phyloP scores from a whole-genome alignment of 208 protist genomes.

The Leishmania tarentolae region DNA sequence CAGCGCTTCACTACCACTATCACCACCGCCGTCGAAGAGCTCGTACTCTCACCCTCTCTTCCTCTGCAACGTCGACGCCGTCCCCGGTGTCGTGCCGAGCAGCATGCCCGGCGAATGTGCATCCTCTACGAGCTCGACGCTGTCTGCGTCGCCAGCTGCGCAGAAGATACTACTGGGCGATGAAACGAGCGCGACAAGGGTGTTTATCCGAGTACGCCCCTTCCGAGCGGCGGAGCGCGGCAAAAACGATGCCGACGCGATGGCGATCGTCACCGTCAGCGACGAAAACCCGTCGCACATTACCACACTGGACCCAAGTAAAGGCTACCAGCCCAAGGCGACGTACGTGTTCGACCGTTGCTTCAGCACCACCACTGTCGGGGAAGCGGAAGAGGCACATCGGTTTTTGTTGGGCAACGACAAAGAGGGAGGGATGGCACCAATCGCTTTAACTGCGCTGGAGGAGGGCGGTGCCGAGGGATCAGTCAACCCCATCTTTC shows the following conservation, averaged over 20 bases:
- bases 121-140: conserved; percentile 2
- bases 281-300: conserved; percentile 63
- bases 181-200: conserved; percentile 54
- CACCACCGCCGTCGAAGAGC: no score
- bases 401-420: conserved; percentile 10
- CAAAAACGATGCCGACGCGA: conserved; percentile 2
- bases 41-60: neutral
- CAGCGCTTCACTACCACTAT: neutral
- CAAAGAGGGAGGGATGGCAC: neutral
- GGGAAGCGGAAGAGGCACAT: conserved; percentile 5
- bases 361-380: conserved; percentile 38
- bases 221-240: conserved; percentile 53
- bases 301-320: conserved; percentile 59
- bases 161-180: neutral
- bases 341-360: conserved; percentile 80
- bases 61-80: conserved; percentile 6
- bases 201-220: conserved; percentile 81
- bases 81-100: neutral
- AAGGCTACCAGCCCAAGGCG: conserved; percentile 37
- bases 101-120: conserved; percentile 7
- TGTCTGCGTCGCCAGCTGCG: neutral
- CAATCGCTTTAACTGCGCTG: conserved; percentile 9
- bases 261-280: conserved; percentile 57
- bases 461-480: conserved; percentile 7
- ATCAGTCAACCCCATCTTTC: conserved; percentile 16